Base-by-base conservation (phyloP, 176 grass and related monocot genomes). In the Leersia perrieri region DNA sequence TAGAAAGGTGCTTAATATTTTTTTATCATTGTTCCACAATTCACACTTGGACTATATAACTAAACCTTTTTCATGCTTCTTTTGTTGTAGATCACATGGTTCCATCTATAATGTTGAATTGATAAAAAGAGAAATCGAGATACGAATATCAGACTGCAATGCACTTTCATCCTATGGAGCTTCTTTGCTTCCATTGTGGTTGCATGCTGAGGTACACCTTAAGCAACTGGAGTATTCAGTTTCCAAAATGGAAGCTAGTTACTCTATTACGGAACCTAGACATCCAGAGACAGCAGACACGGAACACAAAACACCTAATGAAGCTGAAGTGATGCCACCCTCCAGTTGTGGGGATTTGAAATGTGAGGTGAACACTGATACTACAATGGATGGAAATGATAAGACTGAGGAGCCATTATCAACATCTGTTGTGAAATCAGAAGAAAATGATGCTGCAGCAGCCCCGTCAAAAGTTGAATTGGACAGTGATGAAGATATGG, bases 141-240 rank as follows among this genome's bases (percentile, higher is more conserved):
- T 99, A 35, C 92, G 97, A 82, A 88, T 89, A 68, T 91, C 84
- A 45, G 97, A 99, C 81, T 99, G 97, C 64, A 90, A 83, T 73
- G 76, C 79, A 38, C 89, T 99, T 16, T 89, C 78, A 57, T 92
- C 85, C 13, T 99, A 99, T 87, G 92, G 90, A 26, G 83, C 87
- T 80, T 99, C 96, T 71, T 83, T 99, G 74, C 84, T 99, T 75
- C 97, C 93, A 0, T 92, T 99, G 82, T 99, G 97, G 97, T 86
- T 92, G 66, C 93, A 99, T 64, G 90, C 82, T 84, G 88, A 96
- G 45, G 86, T 90, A 47, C 89, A 91, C 41, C 84, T 99, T 65
- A 95, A 92, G 67, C 84, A 83, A 47, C 87, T 99, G 62, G 93
- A 99, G 25, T 85, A 74, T 77, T 87, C 89, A 12, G 87, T 99